Percentiles rank a stretch among this genome's conserved stretches.
phyloP scores from a whole-genome alignment of 23 red algal genomes.

The Chondrus crispus region DNA sequence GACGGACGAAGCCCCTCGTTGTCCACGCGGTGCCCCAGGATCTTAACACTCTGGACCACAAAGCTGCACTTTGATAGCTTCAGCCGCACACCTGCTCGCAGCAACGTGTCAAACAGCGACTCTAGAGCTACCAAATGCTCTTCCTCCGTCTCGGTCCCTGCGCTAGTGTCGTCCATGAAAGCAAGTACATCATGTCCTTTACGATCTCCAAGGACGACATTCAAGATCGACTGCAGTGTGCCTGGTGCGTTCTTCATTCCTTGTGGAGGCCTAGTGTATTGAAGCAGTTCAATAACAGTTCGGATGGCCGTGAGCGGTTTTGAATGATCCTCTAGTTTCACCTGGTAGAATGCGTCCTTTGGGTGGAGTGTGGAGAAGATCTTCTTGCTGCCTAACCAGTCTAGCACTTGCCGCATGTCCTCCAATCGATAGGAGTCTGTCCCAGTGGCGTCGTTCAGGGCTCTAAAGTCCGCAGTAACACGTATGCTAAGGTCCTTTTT shows the following conservation, averaged over 20 bases:
- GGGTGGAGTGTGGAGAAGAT: slow-evolving; percentile 16
- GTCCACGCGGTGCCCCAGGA: background rate
- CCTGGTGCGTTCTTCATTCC: slow-evolving; percentile 12
- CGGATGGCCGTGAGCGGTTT: slow-evolving; percentile 16
- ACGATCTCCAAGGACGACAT: background rate
- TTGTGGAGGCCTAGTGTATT: slow-evolving; percentile 28
- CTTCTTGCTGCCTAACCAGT: slow-evolving; percentile 12
- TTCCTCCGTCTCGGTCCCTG: background rate
- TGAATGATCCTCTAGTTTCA: background rate
- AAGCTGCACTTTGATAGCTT: slow-evolving; percentile 30
- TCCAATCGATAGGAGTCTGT: slow-evolving; percentile 22
- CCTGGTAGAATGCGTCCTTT: slow-evolving; percentile 46
- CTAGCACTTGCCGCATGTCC: background rate
- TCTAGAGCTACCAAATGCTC: background rate
- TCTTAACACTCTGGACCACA: background rate
- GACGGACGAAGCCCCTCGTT: background rate
- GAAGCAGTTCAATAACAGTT: background rate
- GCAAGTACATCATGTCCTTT: background rate
- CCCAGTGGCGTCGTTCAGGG: background rate
- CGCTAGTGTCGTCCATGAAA: background rate
- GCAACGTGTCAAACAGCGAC: background rate
- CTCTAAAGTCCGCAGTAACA: slow-evolving; percentile 12
- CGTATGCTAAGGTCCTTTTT: background rate
- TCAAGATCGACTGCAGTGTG: slow-evolving; percentile 32
- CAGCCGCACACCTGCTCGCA: background rate